Evolutionary conservation across 1,284 basidiomycete species (phyloP).

Genomic region (Porphyrellus sp.): DNA sequence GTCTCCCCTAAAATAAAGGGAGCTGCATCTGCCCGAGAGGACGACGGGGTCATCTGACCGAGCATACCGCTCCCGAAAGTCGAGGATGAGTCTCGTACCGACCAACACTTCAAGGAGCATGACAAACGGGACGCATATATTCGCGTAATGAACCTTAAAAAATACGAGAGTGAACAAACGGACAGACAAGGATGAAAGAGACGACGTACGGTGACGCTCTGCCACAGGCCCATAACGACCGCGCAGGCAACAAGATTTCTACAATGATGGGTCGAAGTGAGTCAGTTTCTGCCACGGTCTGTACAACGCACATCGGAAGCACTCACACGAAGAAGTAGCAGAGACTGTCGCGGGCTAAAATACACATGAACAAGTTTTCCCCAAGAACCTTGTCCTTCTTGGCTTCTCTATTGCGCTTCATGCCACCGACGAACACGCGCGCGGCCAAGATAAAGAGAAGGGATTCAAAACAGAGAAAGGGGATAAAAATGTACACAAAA

Average conservation of each 20-base stretch:
- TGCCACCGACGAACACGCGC: slow-evolving; percentile 16
- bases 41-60: slow-evolving; percentile 10
- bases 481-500: slow-evolving; percentile 33
- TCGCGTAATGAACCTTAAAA: slow-evolving; percentile 26
- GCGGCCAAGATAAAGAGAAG: slow-evolving; percentile 27
- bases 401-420: slow-evolving; percentile 1
- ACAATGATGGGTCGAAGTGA: neutral
- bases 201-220: slow-evolving; percentile 24
- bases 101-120: slow-evolving; percentile 34
- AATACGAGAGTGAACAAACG: neutral
- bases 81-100: slow-evolving; percentile 34
- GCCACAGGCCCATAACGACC: slow-evolving; percentile 31
- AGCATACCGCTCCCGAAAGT: slow-evolving; percentile 34
- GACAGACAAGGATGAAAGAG: neutral
- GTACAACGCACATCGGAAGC: neutral
- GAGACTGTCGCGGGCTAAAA: slow-evolving; percentile 32
- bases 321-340: slow-evolving; percentile 35
- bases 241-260: slow-evolving; percentile 29
- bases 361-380: slow-evolving; percentile 23
- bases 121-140: slow-evolving; percentile 33
- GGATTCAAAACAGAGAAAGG: slow-evolving; percentile 31
- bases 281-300: neutral
- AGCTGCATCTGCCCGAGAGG: slow-evolving; percentile 11
- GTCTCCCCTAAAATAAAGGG: slow-evolving; percentile 20
- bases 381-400: slow-evolving; percentile 1